phyloP scores from a whole-genome alignment of 345 rosid genomes.

The Eucalyptus cloeziana region DNA sequence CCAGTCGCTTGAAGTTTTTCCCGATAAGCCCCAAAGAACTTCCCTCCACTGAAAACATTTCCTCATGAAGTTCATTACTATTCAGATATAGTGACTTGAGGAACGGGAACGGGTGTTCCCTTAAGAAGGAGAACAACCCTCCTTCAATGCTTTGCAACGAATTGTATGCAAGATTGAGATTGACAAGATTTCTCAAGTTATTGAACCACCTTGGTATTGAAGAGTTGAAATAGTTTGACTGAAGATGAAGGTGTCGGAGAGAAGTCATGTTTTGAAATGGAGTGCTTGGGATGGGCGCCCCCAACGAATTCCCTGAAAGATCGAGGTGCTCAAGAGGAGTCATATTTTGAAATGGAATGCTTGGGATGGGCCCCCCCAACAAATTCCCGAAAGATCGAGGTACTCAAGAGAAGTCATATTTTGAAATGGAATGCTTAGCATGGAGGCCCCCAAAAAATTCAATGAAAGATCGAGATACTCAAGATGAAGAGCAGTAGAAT shows the following conservation, averaged over 20 bases:
- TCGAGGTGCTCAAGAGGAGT: neutral
- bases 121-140: neutral
- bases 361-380: accelerated
- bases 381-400: neutral
- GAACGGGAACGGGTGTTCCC: neutral
- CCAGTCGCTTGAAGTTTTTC: neutral
- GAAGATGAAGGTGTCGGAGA: neutral
- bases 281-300: neutral
- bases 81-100: neutral
- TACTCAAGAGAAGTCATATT: too few relatives aligned
- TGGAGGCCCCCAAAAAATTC: too few relatives aligned
- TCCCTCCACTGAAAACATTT: neutral
- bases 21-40: neutral
- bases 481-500: neutral
- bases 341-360: too few relatives aligned
- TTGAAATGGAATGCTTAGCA: too few relatives aligned
- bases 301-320: accelerated
- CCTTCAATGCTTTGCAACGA: neutral
- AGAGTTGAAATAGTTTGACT: neutral
- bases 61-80: accelerated
- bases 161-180: neutral
- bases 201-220: neutral
- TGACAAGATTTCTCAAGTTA: neutral
- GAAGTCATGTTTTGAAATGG: neutral
- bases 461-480: neutral